Evolutionary conservation across 176 grass and related monocot species (phyloP), one percentile per base, ranked within the genome.

Genomic region (Elymus sibiricus): DNA sequence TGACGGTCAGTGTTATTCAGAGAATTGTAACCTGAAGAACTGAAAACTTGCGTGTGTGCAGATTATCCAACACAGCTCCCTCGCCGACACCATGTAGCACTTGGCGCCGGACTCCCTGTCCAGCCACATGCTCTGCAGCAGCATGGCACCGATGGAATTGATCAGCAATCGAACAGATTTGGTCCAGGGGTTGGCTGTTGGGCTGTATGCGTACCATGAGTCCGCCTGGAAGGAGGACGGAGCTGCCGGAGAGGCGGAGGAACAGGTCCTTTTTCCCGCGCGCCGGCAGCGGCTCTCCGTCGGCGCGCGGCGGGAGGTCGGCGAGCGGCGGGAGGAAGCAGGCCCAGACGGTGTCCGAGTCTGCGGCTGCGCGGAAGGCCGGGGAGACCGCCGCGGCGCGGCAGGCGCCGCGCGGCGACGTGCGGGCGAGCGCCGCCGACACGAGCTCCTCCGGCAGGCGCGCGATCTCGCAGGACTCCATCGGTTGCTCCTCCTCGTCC

Each of bases 331-430:
- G 92, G 22, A 94, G 74, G 86, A 97, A 92, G 35, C 74, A 19
- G 60, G 77, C 12, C 95, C 92, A 97, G 67, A 89, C 92, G 81
- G 62, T n/a, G 78, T 97, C 92, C 13, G 95, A 92, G 21, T 76
- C 88, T 3, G 92, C 86, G 0, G 92, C 87, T 25, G 79, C 22
- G 28, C 64, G 87, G 87, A 97, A 94, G 68, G 65, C 70, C 17
- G 76, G 53, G 7, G 83, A 94, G 87, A 97, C 92, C 68, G 60
- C 70, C 17, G 71, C 42, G 2, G 42, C 42, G 42, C 42, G 53
- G 7, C 82, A 12, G 89, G 90, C 90, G 14, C 94, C 92, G 3
- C 76, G 88, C 19, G 92, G 88, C 19, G 79, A 4, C 21, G 94
- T 89, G 29, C 26, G 80, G 13, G 90, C 75, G 39, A 97, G 47